These are phyloP conservation scores for Croton setiger DNA, from an alignment of 441 rosid genomes.

Conservation along the genomic window DNA sequence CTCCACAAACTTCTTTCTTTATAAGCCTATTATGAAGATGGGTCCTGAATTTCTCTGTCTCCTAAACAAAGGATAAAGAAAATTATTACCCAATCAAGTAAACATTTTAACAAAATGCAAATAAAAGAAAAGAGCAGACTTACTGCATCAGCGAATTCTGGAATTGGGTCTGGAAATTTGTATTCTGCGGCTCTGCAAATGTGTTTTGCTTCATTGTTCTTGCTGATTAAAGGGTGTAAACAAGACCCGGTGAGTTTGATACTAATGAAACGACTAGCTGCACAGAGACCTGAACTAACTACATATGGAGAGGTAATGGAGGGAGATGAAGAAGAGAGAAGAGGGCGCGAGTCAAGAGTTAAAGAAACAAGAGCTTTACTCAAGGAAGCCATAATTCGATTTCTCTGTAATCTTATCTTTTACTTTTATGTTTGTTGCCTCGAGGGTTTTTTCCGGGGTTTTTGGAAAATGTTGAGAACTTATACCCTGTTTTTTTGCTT, in stretches of 20 bases:
- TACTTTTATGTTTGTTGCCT: neutral
- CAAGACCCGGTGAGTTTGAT: conserved; percentile 5
- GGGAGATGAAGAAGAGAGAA: conserved; percentile 27
- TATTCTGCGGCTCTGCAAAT: conserved; percentile 67
- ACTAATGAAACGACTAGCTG: neutral
- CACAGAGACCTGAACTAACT: conserved; percentile 6
- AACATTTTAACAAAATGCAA: neutral
- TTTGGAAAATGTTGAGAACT: neutral
- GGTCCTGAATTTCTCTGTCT: conserved; percentile 65
- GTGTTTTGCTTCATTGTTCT: conserved; percentile 18
- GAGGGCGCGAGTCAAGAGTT: conserved; percentile 16
- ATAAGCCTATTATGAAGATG: conserved; percentile 58
- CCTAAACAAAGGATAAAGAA: conserved; percentile 37
- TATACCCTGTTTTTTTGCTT: no score
- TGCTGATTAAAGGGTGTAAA: conserved; percentile 20
- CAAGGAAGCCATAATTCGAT: conserved; percentile 36
- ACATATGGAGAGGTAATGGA: conserved; percentile 1
- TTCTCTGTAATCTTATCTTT: neutral
- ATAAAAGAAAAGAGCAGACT: conserved; percentile 20
- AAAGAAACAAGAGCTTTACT: conserved; percentile 31
- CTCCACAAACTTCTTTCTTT: conserved; percentile 59
- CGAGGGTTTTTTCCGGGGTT: neutral
- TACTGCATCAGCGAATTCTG: conserved; percentile 81
- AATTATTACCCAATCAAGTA: neutral
- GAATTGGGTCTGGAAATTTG: conserved; percentile 86